Evolutionary conservation across 139 green algal genomes (phyloP).

Genomic region (Trebouxia sp.): DNA sequence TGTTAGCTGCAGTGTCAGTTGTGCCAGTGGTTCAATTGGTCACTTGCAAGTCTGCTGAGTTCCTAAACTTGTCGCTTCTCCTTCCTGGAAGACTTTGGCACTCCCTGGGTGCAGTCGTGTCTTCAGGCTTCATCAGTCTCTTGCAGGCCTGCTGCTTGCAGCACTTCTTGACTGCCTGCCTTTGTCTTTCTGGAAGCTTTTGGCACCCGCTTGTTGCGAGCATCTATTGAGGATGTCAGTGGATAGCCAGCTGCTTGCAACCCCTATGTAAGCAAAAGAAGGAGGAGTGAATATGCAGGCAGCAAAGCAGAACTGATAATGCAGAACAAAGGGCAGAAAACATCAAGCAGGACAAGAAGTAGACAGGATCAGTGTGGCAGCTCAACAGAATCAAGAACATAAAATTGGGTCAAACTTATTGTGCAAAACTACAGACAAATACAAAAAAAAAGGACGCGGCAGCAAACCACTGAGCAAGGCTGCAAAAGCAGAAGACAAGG

Average conservation of each 20-base stretch:
- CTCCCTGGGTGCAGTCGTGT: no score
- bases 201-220: slow-evolving; percentile 30
- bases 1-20: not conserved
- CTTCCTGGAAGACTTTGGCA: no score
- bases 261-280: slow-evolving; percentile 25
- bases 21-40: not conserved
- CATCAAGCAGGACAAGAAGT: not conserved
- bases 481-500: not conserved
- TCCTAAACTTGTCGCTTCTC: no score
- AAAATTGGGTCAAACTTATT: not conserved
- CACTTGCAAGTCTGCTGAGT: no score
- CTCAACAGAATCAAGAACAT: not conserved
- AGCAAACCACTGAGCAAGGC: not conserved
- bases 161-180: slow-evolving; percentile 9
- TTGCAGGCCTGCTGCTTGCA: no score
- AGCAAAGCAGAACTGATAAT: not conserved
- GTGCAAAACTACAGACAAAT: no score
- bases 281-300: not conserved
- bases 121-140: no score
- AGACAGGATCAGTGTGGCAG: not conserved
- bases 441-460: no score
- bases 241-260: slow-evolving; percentile 42
- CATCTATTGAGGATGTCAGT: slow-evolving; percentile 39
- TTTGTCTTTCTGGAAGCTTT: no score
- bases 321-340: not conserved